Conservation (phyloP, 768 basidiomycete genomes). For the Candolleomyces aberdarensis region DNA sequence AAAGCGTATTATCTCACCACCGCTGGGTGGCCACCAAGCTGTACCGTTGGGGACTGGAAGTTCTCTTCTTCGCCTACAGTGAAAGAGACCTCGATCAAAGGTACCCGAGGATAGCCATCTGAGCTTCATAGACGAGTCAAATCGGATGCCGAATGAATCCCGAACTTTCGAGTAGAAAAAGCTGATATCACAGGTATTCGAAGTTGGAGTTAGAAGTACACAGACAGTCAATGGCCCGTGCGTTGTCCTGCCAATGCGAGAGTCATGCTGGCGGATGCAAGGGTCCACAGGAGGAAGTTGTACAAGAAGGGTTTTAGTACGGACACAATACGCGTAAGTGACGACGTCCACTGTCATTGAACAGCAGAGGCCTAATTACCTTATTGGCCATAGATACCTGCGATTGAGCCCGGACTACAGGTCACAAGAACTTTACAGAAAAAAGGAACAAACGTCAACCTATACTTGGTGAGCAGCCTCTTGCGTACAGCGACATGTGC, state of each 20-base stretch:
- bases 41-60: slow-evolving; percentile 7
- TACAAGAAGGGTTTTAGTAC: slow-evolving; percentile 34
- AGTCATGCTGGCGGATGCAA: slow-evolving; percentile 42
- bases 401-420: slow-evolving; percentile 49
- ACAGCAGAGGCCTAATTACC: neutral
- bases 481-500: slow-evolving; percentile 54
- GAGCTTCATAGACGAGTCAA: neutral
- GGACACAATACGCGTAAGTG: slow-evolving; percentile 44
- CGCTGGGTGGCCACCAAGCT: slow-evolving; percentile 30
- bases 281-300: slow-evolving; percentile 38
- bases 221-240: slow-evolving; percentile 45
- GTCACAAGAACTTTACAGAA: slow-evolving; percentile 42
- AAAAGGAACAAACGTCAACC: slow-evolving; percentile 45
- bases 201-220: slow-evolving; percentile 42
- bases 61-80: too few relatives aligned
- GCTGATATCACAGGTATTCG: slow-evolving; percentile 38
- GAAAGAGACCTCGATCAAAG: too few relatives aligned
- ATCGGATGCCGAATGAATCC: neutral
- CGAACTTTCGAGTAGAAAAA: neutral
- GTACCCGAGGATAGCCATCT: too few relatives aligned
- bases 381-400: slow-evolving; percentile 44
- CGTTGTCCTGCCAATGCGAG: slow-evolving; percentile 33
- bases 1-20: slow-evolving; percentile 13
- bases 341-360: neutral
- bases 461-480: slow-evolving; percentile 51